phyloP scores from a whole-genome alignment of 2,329 filamentous ascomycete genomes.

The Arthrobotrys musiformis region DNA sequence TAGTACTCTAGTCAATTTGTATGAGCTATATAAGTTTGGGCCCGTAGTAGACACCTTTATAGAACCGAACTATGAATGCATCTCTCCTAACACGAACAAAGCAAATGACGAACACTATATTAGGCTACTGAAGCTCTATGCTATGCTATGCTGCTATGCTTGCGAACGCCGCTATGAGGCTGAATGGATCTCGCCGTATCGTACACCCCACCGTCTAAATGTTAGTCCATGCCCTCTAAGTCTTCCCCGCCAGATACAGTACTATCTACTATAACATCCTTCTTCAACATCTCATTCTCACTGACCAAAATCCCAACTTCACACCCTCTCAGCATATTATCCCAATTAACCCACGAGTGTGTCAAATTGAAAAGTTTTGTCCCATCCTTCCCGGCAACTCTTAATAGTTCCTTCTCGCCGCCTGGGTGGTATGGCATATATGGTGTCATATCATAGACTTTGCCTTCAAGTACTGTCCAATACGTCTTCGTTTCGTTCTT shows the following conservation, averaged over 20 bases:
- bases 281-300: slow-evolving; percentile 63
- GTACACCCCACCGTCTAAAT: not conserved
- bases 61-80: too few relatives aligned
- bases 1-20: too few relatives aligned
- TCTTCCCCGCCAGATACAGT: not conserved
- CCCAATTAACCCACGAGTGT: slow-evolving; percentile 78
- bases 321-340: slow-evolving; percentile 74
- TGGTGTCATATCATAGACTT: slow-evolving; percentile 92
- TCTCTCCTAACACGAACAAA: too few relatives aligned
- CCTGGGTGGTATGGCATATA: slow-evolving; percentile 93
- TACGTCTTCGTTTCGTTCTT: slow-evolving; percentile 74
- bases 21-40: too few relatives aligned
- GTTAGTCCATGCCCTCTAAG: slow-evolving; percentile 46
- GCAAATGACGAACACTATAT: too few relatives aligned
- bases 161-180: not conserved
- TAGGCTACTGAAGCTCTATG: too few relatives aligned
- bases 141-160: not conserved
- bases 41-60: too few relatives aligned
- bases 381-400: slow-evolving; percentile 72
- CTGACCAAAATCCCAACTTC: slow-evolving; percentile 73
- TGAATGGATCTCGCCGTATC: not conserved
- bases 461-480: slow-evolving; percentile 91
- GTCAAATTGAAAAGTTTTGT: slow-evolving; percentile 74
- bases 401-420: slow-evolving; percentile 77
- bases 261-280: not conserved